Conservation (phyloP, 108 stramenopile genomes). For the Nannochloropsis salina region DNA sequence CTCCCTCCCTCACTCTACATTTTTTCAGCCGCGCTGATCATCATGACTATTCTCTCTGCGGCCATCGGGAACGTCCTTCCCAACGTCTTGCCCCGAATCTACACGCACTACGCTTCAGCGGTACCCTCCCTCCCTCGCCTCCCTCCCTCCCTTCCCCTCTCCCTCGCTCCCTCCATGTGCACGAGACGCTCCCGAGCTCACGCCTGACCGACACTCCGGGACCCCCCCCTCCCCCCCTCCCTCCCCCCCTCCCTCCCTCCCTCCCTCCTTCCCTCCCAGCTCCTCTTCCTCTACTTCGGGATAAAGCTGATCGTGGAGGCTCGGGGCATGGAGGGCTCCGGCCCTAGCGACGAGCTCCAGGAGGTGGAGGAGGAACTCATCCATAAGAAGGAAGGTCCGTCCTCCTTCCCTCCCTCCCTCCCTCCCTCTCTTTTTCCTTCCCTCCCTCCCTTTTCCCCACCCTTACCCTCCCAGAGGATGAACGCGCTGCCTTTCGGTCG, state of each 20-base stretch:
- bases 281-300: slow-evolving; percentile 97
- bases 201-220: background rate
- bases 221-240: slow-evolving; percentile 55
- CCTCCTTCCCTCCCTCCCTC: background rate
- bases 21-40: slow-evolving; percentile 26
- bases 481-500: background rate
- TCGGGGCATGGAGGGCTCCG: slow-evolving; percentile 65
- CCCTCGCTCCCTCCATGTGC: background rate
- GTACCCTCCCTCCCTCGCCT: slow-evolving; percentile 19
- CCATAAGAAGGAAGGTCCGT: slow-evolving; percentile 39
- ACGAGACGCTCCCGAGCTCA: too few relatives aligned
- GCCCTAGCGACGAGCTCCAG: slow-evolving; percentile 88
- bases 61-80: slow-evolving; percentile 89
- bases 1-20: background rate
- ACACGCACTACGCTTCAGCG: slow-evolving; percentile 77
- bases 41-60: slow-evolving; percentile 47
- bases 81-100: slow-evolving; percentile 66
- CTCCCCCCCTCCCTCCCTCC: slow-evolving; percentile 73
- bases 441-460: background rate
- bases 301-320: slow-evolving; percentile 76
- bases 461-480: background rate
- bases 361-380: slow-evolving; percentile 60
- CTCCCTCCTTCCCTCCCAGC: too few relatives aligned
- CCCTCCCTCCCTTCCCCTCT: background rate
- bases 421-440: background rate